A percentile compares a stretch with the other conserved stretches of the same genome.
Evolutionary conservation across 2,329 filamentous ascomycete genomes (phyloP).

Genomic region (Ophiostoma montium): DNA sequence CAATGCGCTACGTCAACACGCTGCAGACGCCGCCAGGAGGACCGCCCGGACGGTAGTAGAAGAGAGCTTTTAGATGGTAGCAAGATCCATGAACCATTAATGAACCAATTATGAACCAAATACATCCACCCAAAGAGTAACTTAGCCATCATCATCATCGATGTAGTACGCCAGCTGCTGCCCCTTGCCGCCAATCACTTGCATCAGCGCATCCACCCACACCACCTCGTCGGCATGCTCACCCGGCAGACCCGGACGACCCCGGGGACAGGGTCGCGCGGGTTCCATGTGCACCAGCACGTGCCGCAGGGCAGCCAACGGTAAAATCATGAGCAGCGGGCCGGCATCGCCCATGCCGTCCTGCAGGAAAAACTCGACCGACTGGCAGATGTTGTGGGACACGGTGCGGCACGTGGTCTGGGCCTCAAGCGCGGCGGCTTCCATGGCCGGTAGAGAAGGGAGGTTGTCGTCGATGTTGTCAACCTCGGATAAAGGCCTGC

Average conservation of each 20-base stretch:
- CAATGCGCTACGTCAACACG: background rate
- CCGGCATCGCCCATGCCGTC: conserved; percentile 13
- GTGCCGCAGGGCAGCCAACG: conserved; percentile 8
- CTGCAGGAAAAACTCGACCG: conserved; percentile 14
- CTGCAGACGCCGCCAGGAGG: background rate
- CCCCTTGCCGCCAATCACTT: conserved; percentile 6
- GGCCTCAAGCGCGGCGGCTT: conserved; percentile 1
- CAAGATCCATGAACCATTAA: too few relatives aligned
- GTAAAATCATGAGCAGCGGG: conserved; percentile 8
- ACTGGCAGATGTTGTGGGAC: conserved; percentile 15
- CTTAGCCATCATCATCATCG: background rate
- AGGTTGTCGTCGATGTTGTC: background rate
- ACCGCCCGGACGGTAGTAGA: too few relatives aligned
- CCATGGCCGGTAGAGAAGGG: background rate
- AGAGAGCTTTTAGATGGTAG: too few relatives aligned
- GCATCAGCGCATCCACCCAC: conserved; percentile 9
- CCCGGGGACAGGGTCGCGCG: background rate
- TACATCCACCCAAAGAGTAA: too few relatives aligned
- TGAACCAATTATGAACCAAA: too few relatives aligned
- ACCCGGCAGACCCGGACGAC: background rate
- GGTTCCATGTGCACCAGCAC: background rate
- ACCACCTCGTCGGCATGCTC: conserved; percentile 7
- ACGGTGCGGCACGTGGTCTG: background rate
- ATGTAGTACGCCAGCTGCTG: conserved; percentile 9
- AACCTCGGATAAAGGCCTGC: background rate